phyloP scores from a whole-genome alignment of 2,329 filamentous ascomycete genomes.

The Xylariaceae sp. region DNA sequence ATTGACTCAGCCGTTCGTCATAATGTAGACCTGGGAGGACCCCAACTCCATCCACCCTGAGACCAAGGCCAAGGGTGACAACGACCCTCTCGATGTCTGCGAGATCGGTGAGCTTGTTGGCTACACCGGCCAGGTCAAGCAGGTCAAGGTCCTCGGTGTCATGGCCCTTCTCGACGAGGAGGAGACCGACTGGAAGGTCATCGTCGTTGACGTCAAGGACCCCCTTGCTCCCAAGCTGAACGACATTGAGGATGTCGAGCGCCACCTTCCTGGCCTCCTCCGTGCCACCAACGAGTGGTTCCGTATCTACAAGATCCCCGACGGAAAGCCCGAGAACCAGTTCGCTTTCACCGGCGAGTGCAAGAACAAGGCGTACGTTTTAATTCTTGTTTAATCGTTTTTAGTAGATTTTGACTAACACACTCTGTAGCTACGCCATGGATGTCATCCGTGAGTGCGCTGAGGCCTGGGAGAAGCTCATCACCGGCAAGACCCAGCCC shows the following conservation, averaged over 20 bases:
- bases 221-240: conserved; percentile 94
- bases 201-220: conserved; percentile 98
- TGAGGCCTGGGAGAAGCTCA: conserved; percentile 95
- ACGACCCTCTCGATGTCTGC: conserved; percentile 98
- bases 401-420: no score
- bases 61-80: conserved; percentile 99
- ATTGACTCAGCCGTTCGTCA: conserved; percentile 1
- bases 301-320: conserved; percentile 99
- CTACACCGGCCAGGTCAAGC: conserved; percentile 95
- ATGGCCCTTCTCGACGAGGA: conserved; percentile 99
- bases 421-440: conserved; percentile 66
- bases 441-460: conserved; percentile 93
- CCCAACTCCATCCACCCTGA: conserved; percentile 93
- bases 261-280: conserved; percentile 92
- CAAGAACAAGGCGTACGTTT: conserved; percentile 98
- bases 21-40: conserved; percentile 89
- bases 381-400: no score
- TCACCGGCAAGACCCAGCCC: conserved; percentile 78
- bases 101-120: conserved; percentile 98
- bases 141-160: conserved; percentile 98
- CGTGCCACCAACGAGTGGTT: conserved; percentile 99
- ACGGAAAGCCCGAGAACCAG: conserved; percentile 99
- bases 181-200: conserved; percentile 99
- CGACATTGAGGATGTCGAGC: conserved; percentile 98
- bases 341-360: conserved; percentile 99